A percentile compares a stretch with the other conserved stretches of the same genome.
Conservation (phyloP, 176 grass and related monocot genomes). For the Avena insularis region DNA sequence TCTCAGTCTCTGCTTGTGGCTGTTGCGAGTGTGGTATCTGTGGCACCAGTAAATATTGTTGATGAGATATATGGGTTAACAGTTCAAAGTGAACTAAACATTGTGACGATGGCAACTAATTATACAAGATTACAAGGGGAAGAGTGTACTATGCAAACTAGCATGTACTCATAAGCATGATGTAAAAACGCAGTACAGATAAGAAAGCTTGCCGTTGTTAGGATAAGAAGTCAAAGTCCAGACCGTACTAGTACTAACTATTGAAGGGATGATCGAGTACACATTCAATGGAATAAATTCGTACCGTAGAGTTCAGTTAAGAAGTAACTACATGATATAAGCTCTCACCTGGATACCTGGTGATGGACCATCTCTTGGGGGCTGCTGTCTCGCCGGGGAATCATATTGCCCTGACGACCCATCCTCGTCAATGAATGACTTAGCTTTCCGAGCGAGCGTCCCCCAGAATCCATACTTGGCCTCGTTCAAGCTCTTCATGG, state of each 20-base stretch:
- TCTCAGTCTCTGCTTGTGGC: slow-evolving; percentile 44
- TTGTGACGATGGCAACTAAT: slow-evolving; percentile 29
- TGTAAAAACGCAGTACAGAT: slow-evolving; percentile 8
- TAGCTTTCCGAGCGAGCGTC: slow-evolving; percentile 78
- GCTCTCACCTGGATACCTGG: slow-evolving; percentile 60
- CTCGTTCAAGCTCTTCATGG: slow-evolving; percentile 91
- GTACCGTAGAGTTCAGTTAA: slow-evolving; percentile 19
- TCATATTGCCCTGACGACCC: slow-evolving; percentile 55
- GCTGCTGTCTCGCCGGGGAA: slow-evolving; percentile 41
- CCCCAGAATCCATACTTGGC: slow-evolving; percentile 92
- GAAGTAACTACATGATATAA: slow-evolving; percentile 25
- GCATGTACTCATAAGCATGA: neutral
- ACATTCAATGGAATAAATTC: slow-evolving; percentile 30
- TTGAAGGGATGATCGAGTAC: slow-evolving; percentile 31
- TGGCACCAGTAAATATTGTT: slow-evolving; percentile 38
- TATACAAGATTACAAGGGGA: slow-evolving; percentile 5
- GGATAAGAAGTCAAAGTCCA: slow-evolving; percentile 17
- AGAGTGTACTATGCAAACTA: slow-evolving; percentile 16
- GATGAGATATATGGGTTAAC: slow-evolving; percentile 11
- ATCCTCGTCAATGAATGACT: slow-evolving; percentile 86
- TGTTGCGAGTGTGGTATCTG: slow-evolving; percentile 51
- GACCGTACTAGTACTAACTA: slow-evolving; percentile 1
- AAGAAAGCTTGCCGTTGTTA: neutral
- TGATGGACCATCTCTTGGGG: slow-evolving; percentile 40
- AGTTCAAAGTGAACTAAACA: slow-evolving; percentile 36